A percentile compares a stretch with the other conserved stretches of the same genome.
Conservation (phyloP, 768 basidiomycete genomes). For the Sarcodon aspratus region DNA sequence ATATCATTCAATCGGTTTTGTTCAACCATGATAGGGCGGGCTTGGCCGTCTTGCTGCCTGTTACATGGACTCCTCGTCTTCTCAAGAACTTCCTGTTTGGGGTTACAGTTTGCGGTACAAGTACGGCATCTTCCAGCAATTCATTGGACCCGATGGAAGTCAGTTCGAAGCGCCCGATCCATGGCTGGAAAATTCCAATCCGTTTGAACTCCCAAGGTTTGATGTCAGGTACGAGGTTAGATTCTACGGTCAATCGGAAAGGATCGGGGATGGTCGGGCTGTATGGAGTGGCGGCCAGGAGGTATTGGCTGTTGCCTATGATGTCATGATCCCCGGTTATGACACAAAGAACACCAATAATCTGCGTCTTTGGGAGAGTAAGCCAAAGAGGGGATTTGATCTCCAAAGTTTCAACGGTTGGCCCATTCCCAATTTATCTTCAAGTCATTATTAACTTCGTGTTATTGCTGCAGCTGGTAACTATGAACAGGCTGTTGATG, state of each 20-base stretch:
- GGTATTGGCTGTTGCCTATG: conserved; percentile 88
- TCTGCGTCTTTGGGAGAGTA: conserved; percentile 73
- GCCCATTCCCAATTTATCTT: background rate
- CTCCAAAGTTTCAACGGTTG: conserved; percentile 89
- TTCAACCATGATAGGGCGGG: conserved; percentile 41
- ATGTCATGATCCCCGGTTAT: conserved; percentile 89
- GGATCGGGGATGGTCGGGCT: conserved; percentile 48
- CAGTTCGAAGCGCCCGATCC: conserved; percentile 90
- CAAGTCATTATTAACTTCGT: background rate
- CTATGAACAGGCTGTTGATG: conserved; percentile 82
- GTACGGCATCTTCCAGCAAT: conserved; percentile 93
- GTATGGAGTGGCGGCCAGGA: conserved; percentile 87
- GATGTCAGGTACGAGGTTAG: conserved; percentile 81
- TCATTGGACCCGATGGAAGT: conserved; percentile 71
- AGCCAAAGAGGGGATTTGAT: conserved; percentile 87
- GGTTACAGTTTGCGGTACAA: conserved; percentile 91
- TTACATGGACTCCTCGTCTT: conserved; percentile 89
- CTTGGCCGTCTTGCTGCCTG: conserved; percentile 94
- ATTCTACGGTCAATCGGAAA: conserved; percentile 81
- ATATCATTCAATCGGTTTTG: too few relatives aligned
- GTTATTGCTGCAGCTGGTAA: conserved; percentile 57
- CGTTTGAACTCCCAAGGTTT: conserved; percentile 80
- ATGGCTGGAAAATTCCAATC: conserved; percentile 82
- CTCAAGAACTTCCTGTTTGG: conserved; percentile 88
- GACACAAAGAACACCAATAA: conserved; percentile 84